A percentile compares a stretch with the other conserved stretches of the same genome.
Conservation (phyloP, 257 asterid species). For the Eucommia ulmoides region DNA sequence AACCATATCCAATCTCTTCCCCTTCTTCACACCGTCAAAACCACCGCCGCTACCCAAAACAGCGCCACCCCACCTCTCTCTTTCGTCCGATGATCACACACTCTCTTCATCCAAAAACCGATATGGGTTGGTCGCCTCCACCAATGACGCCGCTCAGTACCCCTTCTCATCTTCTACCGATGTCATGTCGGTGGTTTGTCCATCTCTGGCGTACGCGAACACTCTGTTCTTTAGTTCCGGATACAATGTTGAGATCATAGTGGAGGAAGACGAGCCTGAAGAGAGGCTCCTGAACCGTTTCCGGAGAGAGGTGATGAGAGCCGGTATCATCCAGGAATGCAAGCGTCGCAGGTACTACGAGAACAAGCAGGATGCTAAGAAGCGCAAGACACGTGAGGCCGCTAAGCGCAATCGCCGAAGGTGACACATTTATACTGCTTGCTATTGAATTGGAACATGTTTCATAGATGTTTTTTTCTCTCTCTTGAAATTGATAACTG, state of each 20-base stretch:
- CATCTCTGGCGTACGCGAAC: constrained; percentile 57
- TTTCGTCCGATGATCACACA: too few relatives aligned
- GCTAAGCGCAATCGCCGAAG: constrained; percentile 85
- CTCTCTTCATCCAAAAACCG: constrained; percentile 10
- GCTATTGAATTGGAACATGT: too few relatives aligned
- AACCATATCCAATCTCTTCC: constrained; percentile 40
- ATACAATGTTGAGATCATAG: constrained; percentile 72
- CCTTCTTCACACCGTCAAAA: constrained; percentile 46
- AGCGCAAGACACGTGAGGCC: constrained; percentile 78
- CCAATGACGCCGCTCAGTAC: constrained; percentile 22
- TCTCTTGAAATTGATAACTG: too few relatives aligned
- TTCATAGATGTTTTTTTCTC: too few relatives aligned
- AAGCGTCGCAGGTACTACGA: constrained; percentile 66
- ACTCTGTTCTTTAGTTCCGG: constrained; percentile 53
- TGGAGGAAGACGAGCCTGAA: constrained; percentile 78
- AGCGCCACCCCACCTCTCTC: constrained; percentile 25
- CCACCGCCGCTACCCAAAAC: constrained; percentile 24
- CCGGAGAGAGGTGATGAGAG: constrained; percentile 80
- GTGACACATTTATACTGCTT: too few relatives aligned
- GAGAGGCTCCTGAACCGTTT: constrained; percentile 76
- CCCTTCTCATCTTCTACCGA: constrained; percentile 13
- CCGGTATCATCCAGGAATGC: constrained; percentile 83
- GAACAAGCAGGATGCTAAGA: constrained; percentile 74
- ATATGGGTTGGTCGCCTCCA: constrained; percentile 18
- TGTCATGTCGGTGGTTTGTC: constrained; percentile 45